Evolutionary conservation across 2,329 filamentous ascomycete species (phyloP), one percentile per base, ranked within the genome.

Genomic region (Xylariaceae sp.): DNA sequence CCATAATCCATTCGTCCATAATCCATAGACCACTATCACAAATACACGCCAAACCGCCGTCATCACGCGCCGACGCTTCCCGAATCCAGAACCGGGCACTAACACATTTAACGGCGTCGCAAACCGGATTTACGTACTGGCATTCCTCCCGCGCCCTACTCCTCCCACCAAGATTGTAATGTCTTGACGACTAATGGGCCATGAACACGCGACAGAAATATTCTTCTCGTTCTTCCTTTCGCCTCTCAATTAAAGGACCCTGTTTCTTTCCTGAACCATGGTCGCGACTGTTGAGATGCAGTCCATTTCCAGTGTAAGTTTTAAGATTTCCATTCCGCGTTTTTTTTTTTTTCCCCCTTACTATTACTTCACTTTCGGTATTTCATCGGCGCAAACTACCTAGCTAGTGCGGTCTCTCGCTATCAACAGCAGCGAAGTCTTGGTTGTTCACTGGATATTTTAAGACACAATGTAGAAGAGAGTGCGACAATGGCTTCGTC

Each of bases 291-390:
- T 70, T 70, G 76, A 68, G 66, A 80, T 80, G 77, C 77, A 80
- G 75, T 73, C 77, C 63, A 74, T 80, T 72, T 76, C 77, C 51
- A 77, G 74, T 72, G 75, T 77, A 75, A 76, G 75, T 76, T 37
- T 19, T n/a, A 30, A 29, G 39, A 58, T 57, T 55, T 54, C 46
- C 41, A 60, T 55, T 41, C 54, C 54, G 51, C 54, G 50, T 47
- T 12, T 45, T 44, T 44, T 44, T 43, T 45, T 30, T 47, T n/a
- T n/a, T n/a, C n/a, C n/a, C 41, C 48, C 47, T 53, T 50, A 37
- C 8, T 19, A 19, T 19, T 41, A 30, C 27, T 42, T 30, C 30
- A 19, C 19, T 45, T 45, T 19, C 29, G 42, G 43, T 41, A 34
- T 30, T 41, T 37, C 48, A 41, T 54, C 53, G 53, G 42, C 49